Evolutionary conservation across 164 flowering plant genomes (phyloP).

Genomic region (Magnolia officinalis): DNA sequence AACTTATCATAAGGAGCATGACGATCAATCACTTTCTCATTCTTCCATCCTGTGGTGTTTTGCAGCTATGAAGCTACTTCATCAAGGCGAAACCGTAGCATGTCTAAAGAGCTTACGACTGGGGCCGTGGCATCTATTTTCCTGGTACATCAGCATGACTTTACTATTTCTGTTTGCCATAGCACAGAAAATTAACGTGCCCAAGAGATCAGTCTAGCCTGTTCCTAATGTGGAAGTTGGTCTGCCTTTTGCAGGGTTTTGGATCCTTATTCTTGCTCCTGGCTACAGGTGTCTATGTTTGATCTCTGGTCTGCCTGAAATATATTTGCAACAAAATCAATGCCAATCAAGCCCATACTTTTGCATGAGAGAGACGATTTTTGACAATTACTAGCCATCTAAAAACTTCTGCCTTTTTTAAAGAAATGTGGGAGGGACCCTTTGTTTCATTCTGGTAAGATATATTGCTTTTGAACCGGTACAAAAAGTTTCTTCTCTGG

Average conservation of each 20-base stretch:
- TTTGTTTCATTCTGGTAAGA: background rate
- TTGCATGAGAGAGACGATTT: background rate
- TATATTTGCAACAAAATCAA: conserved; percentile 1
- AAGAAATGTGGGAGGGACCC: background rate
- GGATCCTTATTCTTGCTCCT: conserved; percentile 36
- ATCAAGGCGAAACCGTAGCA: conserved; percentile 60
- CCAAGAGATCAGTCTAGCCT: background rate
- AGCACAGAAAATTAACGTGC: background rate
- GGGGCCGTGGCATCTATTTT: conserved; percentile 87
- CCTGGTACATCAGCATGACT: conserved; percentile 43
- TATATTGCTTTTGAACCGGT: background rate
- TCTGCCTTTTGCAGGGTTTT: conserved; percentile 29
- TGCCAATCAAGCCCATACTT: background rate
- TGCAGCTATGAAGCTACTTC: conserved; percentile 92
- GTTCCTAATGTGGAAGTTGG: background rate
- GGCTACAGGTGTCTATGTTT: conserved; percentile 34
- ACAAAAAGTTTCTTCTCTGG: too few species aligned
- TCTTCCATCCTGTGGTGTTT: background rate
- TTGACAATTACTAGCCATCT: background rate
- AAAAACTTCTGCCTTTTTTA: background rate
- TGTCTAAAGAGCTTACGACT: conserved; percentile 64
- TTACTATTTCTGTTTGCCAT: background rate
- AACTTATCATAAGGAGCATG: too few species aligned
- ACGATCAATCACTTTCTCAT: background rate
- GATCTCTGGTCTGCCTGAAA: conserved; percentile 8